phyloP scores from a whole-genome alignment of 2,329 filamentous ascomycete genomes.

The Phaeomoniella chlamydospora region DNA sequence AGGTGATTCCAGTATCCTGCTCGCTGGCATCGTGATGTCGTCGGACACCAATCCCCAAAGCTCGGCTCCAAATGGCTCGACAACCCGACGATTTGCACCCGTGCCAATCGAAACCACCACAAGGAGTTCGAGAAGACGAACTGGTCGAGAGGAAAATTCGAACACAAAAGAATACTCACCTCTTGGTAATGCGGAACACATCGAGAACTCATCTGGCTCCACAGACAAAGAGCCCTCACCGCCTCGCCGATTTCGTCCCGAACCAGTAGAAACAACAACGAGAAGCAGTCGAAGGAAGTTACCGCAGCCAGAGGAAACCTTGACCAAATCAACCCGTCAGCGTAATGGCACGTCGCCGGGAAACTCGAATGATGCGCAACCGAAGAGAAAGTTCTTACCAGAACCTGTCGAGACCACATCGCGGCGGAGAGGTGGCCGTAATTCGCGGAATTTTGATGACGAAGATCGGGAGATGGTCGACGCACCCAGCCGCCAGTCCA shows the following conservation, averaged over 20 bases:
- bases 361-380: background rate
- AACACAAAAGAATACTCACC: constrained; percentile 1
- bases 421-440: constrained; percentile 16
- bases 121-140: constrained; percentile 16
- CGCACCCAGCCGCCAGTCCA: background rate
- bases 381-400: constrained; percentile 5
- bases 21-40: background rate
- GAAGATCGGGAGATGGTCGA: constrained; percentile 1
- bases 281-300: constrained; percentile 24
- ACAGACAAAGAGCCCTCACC: background rate
- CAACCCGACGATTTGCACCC: constrained; percentile 20
- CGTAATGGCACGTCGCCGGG: constrained; percentile 5
- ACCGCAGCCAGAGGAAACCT: constrained; percentile 1
- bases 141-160: constrained; percentile 1
- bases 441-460: constrained; percentile 19
- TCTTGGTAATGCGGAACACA: background rate
- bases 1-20: too few species aligned
- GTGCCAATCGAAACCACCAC: constrained; percentile 30
- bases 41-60: background rate
- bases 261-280: constrained; percentile 60
- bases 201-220: too few species aligned
- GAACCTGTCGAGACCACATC: constrained; percentile 17
- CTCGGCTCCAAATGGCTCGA: constrained; percentile 1
- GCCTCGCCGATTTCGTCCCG: constrained; percentile 46
- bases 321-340: background rate